These are phyloP conservation scores for Annona cherimola DNA, from an alignment of 164 flowering plant species.

Conservation along the genomic window DNA sequence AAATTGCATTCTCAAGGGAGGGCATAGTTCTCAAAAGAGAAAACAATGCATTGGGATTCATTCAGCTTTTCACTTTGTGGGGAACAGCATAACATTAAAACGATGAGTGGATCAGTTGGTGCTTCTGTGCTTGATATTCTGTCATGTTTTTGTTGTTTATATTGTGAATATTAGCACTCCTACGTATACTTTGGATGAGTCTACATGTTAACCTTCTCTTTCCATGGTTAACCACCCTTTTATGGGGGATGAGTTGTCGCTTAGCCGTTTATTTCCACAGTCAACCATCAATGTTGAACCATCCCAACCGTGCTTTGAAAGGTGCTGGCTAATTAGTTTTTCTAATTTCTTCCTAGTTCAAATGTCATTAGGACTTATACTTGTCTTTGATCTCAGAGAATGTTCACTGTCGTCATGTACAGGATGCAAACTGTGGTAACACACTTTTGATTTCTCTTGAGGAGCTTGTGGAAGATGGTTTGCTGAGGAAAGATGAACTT, in stretches of 20 bases:
- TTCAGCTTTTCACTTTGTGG: no score
- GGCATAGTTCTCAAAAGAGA: no score
- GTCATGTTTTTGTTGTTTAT: neutral
- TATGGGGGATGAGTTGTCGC: neutral
- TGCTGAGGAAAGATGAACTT: slow-evolving; percentile 68
- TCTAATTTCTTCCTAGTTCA: no score
- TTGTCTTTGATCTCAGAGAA: neutral
- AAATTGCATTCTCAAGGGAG: no score
- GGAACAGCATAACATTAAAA: no score
- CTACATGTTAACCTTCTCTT: neutral
- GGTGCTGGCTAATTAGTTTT: no score
- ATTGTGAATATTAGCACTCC: neutral
- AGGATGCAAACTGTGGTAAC: slow-evolving; percentile 99
- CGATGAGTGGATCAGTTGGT: neutral
- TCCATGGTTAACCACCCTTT: neutral
- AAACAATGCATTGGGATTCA: no score
- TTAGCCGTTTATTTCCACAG: neutral
- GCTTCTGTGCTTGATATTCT: neutral
- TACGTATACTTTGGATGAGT: neutral
- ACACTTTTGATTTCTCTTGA: slow-evolving; percentile 92
- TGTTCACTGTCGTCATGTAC: slow-evolving; percentile 10
- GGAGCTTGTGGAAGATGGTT: slow-evolving; percentile 90
- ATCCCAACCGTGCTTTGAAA: no score
- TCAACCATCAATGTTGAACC: no score
- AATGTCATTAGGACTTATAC: no score